Conservation (phyloP, 192 early-diverging fungal genomes). For the Gamsiella multidivaricata region DNA sequence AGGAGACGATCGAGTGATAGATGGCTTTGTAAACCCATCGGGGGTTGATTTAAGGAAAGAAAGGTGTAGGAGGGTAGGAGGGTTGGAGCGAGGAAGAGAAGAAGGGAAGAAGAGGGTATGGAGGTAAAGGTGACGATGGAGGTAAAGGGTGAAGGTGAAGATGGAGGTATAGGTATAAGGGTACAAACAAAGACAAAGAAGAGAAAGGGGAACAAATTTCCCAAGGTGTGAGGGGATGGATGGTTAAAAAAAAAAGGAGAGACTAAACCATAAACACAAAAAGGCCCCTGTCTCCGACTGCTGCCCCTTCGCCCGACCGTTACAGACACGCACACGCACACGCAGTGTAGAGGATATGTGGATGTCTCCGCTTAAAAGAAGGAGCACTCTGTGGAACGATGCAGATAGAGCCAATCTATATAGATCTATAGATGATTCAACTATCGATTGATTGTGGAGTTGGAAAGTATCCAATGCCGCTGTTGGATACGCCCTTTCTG, state of each 20-base stretch:
- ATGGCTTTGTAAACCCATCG: slow-evolving; percentile 3
- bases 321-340: too few relatives aligned
- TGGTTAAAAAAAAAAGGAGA: neutral
- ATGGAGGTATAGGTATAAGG: neutral
- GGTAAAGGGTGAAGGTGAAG: neutral
- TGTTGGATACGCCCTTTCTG: too few relatives aligned
- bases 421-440: too few relatives aligned
- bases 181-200: neutral
- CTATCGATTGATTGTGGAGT: too few relatives aligned
- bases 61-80: neutral
- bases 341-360: neutral
- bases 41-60: neutral
- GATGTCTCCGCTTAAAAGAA: neutral
- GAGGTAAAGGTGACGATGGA: too few relatives aligned
- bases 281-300: too few relatives aligned
- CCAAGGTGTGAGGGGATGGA: neutral
- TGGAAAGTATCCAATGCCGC: too few relatives aligned
- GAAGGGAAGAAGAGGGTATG: neutral
- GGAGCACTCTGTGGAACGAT: neutral
- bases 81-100: neutral
- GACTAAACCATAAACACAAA: neutral
- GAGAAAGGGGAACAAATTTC: neutral
- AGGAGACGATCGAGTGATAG: slow-evolving; percentile 6
- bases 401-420: neutral
- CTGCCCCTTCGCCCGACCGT: too few relatives aligned